These are phyloP conservation scores for Ceraceosorus bombacis DNA, from an alignment of 1,284 basidiomycete genomes.

Conservation along the genomic window DNA sequence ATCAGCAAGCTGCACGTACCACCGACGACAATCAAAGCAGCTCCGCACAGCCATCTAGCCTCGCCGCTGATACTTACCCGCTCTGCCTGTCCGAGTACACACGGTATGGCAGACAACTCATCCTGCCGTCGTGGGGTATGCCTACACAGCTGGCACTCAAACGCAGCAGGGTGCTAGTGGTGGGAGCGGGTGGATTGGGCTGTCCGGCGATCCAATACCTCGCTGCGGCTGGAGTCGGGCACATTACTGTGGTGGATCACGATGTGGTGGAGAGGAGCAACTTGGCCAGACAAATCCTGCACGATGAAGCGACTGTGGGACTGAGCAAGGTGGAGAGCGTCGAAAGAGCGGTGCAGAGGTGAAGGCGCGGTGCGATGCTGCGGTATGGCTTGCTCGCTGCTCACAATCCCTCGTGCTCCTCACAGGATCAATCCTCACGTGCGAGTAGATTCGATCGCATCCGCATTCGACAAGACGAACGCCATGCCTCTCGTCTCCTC, in stretches of 20 bases:
- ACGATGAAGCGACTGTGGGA: slow-evolving; percentile 71
- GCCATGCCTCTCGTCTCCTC: slow-evolving; percentile 22
- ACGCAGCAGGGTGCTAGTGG: slow-evolving; percentile 68
- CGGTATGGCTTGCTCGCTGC: slow-evolving; percentile 1
- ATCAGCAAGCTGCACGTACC: too few species aligned
- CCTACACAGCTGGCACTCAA: slow-evolving; percentile 68
- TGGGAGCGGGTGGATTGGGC: slow-evolving; percentile 92
- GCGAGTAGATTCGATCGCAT: slow-evolving; percentile 18
- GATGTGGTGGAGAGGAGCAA: slow-evolving; percentile 87
- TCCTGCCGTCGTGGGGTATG: slow-evolving; percentile 79
- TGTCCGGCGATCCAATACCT: slow-evolving; percentile 93
- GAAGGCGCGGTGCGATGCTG: background rate
- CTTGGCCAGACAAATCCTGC: slow-evolving; percentile 85
- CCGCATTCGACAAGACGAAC: slow-evolving; percentile 24
- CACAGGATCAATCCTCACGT: slow-evolving; percentile 37
- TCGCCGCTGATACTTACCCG: slow-evolving; percentile 9
- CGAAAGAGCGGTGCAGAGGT: slow-evolving; percentile 54
- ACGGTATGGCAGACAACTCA: slow-evolving; percentile 95
- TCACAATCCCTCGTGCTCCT: too few species aligned
- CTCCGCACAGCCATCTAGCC: too few species aligned
- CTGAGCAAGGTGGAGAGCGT: slow-evolving; percentile 70
- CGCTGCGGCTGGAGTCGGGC: slow-evolving; percentile 78
- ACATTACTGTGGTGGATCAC: slow-evolving; percentile 80
- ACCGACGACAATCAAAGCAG: too few species aligned
- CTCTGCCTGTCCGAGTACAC: slow-evolving; percentile 62